A percentile compares a stretch with the other conserved stretches of the same genome.
These are phyloP conservation scores for Rhizopogon sp. DNA, from an alignment of 768 basidiomycete species.

Conservation along the genomic window DNA sequence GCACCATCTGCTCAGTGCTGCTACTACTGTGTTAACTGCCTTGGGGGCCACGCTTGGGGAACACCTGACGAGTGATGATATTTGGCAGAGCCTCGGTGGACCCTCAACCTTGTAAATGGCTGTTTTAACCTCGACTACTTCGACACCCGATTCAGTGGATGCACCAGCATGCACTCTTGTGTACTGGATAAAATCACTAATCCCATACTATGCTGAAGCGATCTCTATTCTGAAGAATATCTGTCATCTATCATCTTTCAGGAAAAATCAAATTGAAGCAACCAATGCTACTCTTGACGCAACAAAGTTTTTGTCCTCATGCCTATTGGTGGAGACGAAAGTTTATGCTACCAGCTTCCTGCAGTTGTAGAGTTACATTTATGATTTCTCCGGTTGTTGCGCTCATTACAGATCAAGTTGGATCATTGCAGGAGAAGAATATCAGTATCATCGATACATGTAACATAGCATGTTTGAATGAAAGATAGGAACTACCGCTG, in stretches of 20 bases:
- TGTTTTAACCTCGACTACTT: too few species aligned
- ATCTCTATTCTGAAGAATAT: constrained; percentile 26
- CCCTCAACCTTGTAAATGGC: constrained; percentile 23
- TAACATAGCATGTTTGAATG: too few species aligned
- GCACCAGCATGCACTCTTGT: constrained; percentile 9
- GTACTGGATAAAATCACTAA: constrained; percentile 25
- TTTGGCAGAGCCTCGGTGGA: constrained; percentile 47
- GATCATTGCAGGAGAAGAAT: too few species aligned
- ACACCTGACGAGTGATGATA: constrained; percentile 38
- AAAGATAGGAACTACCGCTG: too few species aligned
- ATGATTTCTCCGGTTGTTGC: constrained; percentile 87
- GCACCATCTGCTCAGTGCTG: not conserved
- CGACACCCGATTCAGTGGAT: constrained; percentile 6
- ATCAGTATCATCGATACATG: too few species aligned
- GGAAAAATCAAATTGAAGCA: constrained; percentile 82
- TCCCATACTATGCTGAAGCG: constrained; percentile 25
- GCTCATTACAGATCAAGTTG: constrained; percentile 86
- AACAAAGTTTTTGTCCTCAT: constrained; percentile 91
- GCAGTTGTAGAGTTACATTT: constrained; percentile 90
- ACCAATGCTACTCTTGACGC: constrained; percentile 74
- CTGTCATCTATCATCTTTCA: constrained; percentile 67
- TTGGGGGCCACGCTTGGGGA: too few species aligned
- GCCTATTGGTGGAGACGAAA: constrained; percentile 94
- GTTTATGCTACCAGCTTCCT: constrained; percentile 85
- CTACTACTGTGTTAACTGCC: constrained; percentile 8